Percentiles rank a stretch among this genome's conserved stretches.
These are phyloP conservation scores for Acacia concinna DNA, from an alignment of 331 rosid genomes.

Conservation along the genomic window DNA sequence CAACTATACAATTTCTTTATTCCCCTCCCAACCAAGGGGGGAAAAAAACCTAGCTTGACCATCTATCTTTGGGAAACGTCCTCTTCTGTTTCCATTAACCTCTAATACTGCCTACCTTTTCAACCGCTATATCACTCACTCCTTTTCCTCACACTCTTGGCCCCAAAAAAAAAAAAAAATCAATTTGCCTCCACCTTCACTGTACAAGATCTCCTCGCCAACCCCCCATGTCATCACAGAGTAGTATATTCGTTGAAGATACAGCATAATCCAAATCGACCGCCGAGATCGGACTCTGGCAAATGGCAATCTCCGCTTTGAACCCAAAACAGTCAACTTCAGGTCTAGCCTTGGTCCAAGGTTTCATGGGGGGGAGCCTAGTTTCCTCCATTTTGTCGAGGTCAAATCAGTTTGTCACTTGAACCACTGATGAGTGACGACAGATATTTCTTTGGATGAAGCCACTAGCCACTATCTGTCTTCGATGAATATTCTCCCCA, in stretches of 20 bases:
- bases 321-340: background rate
- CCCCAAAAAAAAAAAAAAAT: background rate
- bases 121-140: constrained; percentile 45
- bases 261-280: background rate
- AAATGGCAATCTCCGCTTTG: background rate
- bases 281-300: background rate
- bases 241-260: constrained; percentile 56
- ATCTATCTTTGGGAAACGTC: constrained; percentile 37
- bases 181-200: constrained; percentile 36
- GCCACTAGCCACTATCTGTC: constrained; percentile 48
- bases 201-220: constrained; percentile 49
- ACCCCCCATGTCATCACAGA: constrained; percentile 29
- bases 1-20: constrained; percentile 72
- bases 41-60: constrained; percentile 15
- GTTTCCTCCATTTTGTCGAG: background rate
- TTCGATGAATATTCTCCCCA: constrained; percentile 71
- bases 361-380: background rate
- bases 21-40: constrained; percentile 28
- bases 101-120: constrained; percentile 13
- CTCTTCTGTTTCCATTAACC: constrained; percentile 36
- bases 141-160: background rate
- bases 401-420: background rate
- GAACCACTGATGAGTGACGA: background rate
- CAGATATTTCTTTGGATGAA: background rate
- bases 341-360: background rate